Base-by-base conservation (phyloP, 495 filamentous ascomycete species). In the Penicillium maclennaniae region DNA sequence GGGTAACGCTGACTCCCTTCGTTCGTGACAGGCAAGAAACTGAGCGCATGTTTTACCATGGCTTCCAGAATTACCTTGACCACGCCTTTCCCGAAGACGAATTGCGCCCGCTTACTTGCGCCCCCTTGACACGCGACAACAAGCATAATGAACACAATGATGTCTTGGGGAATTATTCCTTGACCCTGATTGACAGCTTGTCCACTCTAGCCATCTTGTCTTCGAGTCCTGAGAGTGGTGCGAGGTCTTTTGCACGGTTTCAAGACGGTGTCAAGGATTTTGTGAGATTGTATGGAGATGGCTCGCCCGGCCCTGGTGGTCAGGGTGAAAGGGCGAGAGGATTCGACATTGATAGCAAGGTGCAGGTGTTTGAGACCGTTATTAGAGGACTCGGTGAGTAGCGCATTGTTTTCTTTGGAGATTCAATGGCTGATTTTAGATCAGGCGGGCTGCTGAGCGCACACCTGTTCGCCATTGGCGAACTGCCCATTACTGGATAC, bases 31-130 rank as follows among this genome's bases (percentile, higher is more conserved):
- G 83, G 56, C 83, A 82, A 63, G 90, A 96, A 68, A 91, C 92
- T 38, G 84, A 91, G 49, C 82, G 86, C 53, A 91, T 97, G 80
- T 97, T 98, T 75, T 97, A 93, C 62, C 95, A 98, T 72, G 93
- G 93, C 49, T 98, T 86, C 75, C 86, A 95, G 63, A 96, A 91
- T 65, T 98, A 98, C 74, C 88, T 97, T 80, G 75, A 82, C 43
- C 79, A 92, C 63, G 95, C 95, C 45, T 98, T 97, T 62, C 93
- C 93, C 28, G 93, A 97, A 73, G 93, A 98, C 64, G 93, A 98
- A 82, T 77, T 98, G 44, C 87, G 88, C 56, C 93, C 93, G 10
- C 74, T 98, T 12, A 84, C 91, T 39, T 98, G 93, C 65, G 73
- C 75, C 34, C 91, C 93, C 8, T 78, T 92, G 58, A 88, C 85